Percentiles rank a stretch among this genome's conserved stretches.
phyloP scores from a whole-genome alignment of 768 basidiomycete species.

The Tephrocybe sp. region DNA sequence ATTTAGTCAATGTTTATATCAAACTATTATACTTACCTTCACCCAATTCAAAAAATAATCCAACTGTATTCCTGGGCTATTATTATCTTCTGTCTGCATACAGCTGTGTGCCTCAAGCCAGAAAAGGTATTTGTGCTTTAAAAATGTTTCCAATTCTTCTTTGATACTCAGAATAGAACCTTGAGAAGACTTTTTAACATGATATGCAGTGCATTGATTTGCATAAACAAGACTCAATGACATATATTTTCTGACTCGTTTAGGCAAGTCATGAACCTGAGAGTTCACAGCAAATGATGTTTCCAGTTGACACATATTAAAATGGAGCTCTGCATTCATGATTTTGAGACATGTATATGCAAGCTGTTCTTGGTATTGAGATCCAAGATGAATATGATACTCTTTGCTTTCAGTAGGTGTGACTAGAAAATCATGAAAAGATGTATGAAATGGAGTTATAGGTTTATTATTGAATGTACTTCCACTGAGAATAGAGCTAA shows the following conservation, averaged over 20 bases:
- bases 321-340: constrained; percentile 11
- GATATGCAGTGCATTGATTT: constrained; percentile 6
- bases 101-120: constrained; percentile 20
- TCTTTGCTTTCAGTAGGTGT: not conserved
- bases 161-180: not conserved
- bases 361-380: not conserved
- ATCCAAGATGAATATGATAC: not conserved
- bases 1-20: not conserved
- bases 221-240: constrained; percentile 8
- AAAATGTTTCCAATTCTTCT: not conserved
- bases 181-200: too few relatives aligned
- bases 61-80: not conserved
- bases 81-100: not conserved
- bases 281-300: constrained; percentile 10
- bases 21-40: constrained; percentile 1
- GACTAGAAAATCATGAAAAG: not conserved
- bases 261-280: not conserved
- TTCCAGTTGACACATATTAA: constrained; percentile 15
- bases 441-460: not conserved
- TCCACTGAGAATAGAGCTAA: not conserved
- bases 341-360: constrained; percentile 6
- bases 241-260: not conserved
- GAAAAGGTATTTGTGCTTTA: constrained; percentile 5
- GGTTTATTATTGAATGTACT: not conserved
- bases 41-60: not conserved